These are phyloP conservation scores for Rhizopus delemar DNA, from an alignment of 371 early-diverging fungal species.

Conservation along the genomic window DNA sequence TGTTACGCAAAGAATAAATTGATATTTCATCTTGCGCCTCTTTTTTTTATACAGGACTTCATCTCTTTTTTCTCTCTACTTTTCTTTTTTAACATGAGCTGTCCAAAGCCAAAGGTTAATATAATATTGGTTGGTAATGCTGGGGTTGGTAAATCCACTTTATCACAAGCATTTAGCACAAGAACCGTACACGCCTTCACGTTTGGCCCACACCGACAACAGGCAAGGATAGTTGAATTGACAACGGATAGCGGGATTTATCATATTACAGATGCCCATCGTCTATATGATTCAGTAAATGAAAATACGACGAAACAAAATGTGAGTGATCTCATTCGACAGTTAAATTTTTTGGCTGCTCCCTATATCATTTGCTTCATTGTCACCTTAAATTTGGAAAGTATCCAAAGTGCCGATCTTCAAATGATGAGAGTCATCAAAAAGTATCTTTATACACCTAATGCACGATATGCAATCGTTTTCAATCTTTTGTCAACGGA, in stretches of 20 bases:
- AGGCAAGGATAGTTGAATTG: conserved; percentile 1
- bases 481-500: background rate
- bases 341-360: background rate
- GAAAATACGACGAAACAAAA: background rate
- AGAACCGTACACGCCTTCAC: background rate
- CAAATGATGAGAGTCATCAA: conserved; percentile 1
- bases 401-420: background rate
- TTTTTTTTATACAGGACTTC: no score
- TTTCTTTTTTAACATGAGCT: background rate
- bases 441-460: background rate
- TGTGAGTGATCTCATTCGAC: background rate
- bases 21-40: background rate
- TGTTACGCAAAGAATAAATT: no score
- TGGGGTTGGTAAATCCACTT: conserved; percentile 1
- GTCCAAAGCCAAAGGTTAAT: conserved; percentile 3
- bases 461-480: background rate
- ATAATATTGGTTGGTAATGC: conserved; percentile 1
- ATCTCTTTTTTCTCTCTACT: conserved; percentile 1
- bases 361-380: conserved; percentile 4
- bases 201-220: background rate
- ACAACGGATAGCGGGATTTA: background rate
- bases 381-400: background rate
- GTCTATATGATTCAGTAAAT: background rate
- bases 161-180: background rate
- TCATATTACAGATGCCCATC: conserved; percentile 3